Conservation (phyloP, 2,329 filamentous ascomycete genomes). For the Magnaporthiopsis poae region DNA sequence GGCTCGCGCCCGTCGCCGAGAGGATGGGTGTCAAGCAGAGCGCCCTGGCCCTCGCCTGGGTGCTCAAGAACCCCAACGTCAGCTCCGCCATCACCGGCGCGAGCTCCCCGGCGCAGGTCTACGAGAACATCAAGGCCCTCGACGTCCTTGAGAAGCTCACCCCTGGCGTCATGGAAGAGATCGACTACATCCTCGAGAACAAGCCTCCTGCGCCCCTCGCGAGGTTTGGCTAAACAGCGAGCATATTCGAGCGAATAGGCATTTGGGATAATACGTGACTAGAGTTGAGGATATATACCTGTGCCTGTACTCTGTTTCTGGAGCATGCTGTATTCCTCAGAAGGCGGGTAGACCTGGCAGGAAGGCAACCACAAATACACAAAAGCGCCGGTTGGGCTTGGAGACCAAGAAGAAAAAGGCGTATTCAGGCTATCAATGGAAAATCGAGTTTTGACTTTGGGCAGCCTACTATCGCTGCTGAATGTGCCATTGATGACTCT, state of each 20-base stretch:
- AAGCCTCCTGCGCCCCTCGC: constrained; percentile 3
- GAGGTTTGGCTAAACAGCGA: background rate
- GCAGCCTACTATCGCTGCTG: background rate
- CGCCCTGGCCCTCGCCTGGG: constrained; percentile 52
- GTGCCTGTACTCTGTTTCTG: too few relatives aligned
- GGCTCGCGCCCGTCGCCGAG: constrained; percentile 53
- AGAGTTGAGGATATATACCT: background rate
- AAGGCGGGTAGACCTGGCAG: too few relatives aligned
- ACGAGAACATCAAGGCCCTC: constrained; percentile 48
- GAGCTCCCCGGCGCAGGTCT: constrained; percentile 47
- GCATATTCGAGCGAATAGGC: background rate
- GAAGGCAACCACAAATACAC: background rate
- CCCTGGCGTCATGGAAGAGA: constrained; percentile 47
- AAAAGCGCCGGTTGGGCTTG: too few relatives aligned
- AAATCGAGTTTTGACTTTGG: background rate
- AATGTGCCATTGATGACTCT: background rate
- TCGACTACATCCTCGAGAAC: constrained; percentile 49
- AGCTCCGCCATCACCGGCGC: constrained; percentile 54
- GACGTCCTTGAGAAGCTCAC: constrained; percentile 46
- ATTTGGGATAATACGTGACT: background rate
- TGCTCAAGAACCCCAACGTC: constrained; percentile 51
- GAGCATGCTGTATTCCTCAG: too few relatives aligned
- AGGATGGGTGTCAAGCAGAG: constrained; percentile 49
- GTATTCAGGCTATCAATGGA: background rate
- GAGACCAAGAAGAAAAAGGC: background rate